Base-by-base conservation (phyloP, 2,329 filamentous ascomycete genomes). In the Colletotrichum navitas region DNA sequence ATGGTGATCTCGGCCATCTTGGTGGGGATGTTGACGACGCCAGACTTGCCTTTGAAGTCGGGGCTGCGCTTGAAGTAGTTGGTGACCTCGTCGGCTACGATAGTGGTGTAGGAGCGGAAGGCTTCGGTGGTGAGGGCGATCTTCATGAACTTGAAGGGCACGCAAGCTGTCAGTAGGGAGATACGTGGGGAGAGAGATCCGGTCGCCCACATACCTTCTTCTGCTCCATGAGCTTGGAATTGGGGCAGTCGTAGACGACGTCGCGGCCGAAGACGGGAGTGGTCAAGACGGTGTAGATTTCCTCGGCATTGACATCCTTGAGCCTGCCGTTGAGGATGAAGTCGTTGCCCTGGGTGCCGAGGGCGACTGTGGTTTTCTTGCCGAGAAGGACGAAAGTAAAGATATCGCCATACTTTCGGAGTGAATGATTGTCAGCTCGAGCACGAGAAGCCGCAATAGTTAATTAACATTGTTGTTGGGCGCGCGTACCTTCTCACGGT, bases 171-270 rank as follows among this genome's bases (percentile, higher is more conserved):
- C 62, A 77, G 75, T 32, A 54, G 11, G n/a, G 14, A 39, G 21
- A 54, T 18, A 41, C 54, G 49, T 18, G 36, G 18, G 43, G 54
- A 41, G 49, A 54, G 26, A 61, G 45, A 59, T 59, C 54, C 8
- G 24, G n/a, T 11, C 11, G n/a, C 14, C 39, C 43, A n/a, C 43
- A 74, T 80, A 94, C 93, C 90, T 95, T 96, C 86, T 97, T 97
- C 86, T 97, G 94, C 84, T 97, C 94, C 94, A 97, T 97, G 79
- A 97, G 88, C 83, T 97, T 97, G 70, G 93, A 87, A 80, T 97
- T 97, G 52, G 94, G 93, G 83, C 94, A 96, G 80, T 97, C 94
- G 80, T 97, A 97, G 65, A 97, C 93, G 34, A 97, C 94, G 83
- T 95, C 92, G 77, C 90, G 91, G 75, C 94, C 94, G 79, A 97